Conservation (phyloP, 2,329 filamentous ascomycete species). For the Zymoseptoria pseudotritici region DNA sequence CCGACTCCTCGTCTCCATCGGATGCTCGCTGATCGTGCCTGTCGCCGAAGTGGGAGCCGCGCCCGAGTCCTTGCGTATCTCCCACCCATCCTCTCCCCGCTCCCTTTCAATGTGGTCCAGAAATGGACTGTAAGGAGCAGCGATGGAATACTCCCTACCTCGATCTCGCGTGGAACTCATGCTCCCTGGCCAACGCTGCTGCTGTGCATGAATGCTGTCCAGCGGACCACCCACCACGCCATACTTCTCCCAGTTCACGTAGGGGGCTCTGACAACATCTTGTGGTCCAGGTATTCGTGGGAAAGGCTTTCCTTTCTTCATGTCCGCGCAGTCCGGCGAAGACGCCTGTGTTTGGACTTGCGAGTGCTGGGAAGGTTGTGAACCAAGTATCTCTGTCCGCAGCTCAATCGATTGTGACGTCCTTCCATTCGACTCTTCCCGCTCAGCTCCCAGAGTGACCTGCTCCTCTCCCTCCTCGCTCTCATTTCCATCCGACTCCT, state of each 20-base stretch:
- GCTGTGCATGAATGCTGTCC: constrained; percentile 77
- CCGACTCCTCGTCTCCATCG: constrained; percentile 24
- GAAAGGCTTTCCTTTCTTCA: constrained; percentile 38
- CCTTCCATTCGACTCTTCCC: constrained; percentile 27
- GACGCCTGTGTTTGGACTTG: neutral
- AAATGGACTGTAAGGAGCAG: constrained; percentile 54
- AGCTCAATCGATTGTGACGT: constrained; percentile 9
- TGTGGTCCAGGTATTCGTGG: constrained; percentile 66
- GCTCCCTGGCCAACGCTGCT: constrained; percentile 54
- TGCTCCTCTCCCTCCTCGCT: constrained; percentile 22
- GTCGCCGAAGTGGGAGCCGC: constrained; percentile 9
- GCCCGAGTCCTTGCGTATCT: constrained; percentile 19
- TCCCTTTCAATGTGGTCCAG: too few species aligned
- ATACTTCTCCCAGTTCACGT: constrained; percentile 93
- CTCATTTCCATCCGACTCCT: constrained; percentile 26
- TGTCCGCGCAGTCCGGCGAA: neutral
- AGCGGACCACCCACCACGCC: constrained; percentile 78
- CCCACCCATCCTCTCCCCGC: too few species aligned
- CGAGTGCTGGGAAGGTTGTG: constrained; percentile 4
- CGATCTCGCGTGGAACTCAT: constrained; percentile 11
- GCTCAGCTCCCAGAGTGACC: constrained; percentile 25
- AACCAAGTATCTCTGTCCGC: constrained; percentile 20
- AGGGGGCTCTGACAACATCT: constrained; percentile 75
- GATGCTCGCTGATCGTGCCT: constrained; percentile 22
- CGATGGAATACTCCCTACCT: constrained; percentile 44